Evolutionary conservation across 306 rosid species (phyloP).

Genomic region (Ammopiptanthus mongolicus): DNA sequence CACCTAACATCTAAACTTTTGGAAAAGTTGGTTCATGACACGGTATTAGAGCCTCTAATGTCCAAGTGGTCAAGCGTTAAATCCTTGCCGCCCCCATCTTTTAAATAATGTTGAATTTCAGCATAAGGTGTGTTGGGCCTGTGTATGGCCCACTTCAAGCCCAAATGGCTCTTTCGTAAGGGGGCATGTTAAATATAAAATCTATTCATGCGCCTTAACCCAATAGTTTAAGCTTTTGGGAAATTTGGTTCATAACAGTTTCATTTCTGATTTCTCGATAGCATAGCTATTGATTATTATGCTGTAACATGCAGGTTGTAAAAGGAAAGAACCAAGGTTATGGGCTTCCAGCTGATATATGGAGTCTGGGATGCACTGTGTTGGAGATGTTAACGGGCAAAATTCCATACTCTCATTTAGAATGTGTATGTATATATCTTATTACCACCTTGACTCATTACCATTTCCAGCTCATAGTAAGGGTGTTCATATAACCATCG

Average conservation of each 20-base stretch:
- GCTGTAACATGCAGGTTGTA: conserved; percentile 70
- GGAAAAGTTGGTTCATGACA: no score
- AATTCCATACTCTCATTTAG: conserved; percentile 68
- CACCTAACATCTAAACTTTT: no score
- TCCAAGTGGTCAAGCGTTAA: no score
- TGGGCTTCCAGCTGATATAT: conserved; percentile 92
- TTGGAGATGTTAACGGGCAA: conserved; percentile 78
- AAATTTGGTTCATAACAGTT: background rate
- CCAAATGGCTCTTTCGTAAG: no score
- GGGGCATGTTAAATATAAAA: no score
- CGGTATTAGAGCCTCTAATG: no score
- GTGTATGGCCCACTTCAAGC: no score
- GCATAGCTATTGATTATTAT: background rate
- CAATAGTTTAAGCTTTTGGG: no score
- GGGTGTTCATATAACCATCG: background rate
- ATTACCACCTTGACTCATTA: background rate
- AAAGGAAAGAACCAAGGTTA: conserved; percentile 63
- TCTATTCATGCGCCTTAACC: no score
- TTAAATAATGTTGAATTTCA: no score
- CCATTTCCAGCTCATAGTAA: background rate
- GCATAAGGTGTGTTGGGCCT: no score
- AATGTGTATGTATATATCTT: conserved; percentile 46
- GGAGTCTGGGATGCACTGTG: conserved; percentile 99
- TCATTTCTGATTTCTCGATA: background rate
- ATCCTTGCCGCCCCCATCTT: no score